Evolutionary conservation across 768 basidiomycete genomes (phyloP).

Genomic region (Mycena rebaudengoi): DNA sequence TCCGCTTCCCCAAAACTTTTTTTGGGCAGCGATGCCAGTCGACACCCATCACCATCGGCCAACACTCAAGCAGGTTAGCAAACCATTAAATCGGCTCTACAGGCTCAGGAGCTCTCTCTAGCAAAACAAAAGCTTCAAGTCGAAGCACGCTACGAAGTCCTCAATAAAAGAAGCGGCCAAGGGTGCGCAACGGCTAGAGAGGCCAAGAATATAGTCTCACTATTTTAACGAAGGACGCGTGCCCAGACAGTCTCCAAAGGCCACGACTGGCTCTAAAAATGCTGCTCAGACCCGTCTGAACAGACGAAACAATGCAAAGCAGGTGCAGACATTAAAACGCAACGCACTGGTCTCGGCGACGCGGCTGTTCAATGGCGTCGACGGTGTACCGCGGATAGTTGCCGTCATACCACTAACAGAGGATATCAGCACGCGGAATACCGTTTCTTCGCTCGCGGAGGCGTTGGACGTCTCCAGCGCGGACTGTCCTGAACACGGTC

Average conservation of each 20-base stretch:
- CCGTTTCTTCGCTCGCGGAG: slow-evolving; percentile 65
- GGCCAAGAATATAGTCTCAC: not conserved
- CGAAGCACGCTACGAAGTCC: slow-evolving; percentile 88
- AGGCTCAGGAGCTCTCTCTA: not conserved
- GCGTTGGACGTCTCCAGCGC: slow-evolving; percentile 64
- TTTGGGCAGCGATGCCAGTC: no score
- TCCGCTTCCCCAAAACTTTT: no score
- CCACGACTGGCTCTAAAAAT: slow-evolving; percentile 53
- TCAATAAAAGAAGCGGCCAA: slow-evolving; percentile 86
- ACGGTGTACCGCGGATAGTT: slow-evolving; percentile 86
- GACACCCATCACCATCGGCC: slow-evolving; percentile 80
- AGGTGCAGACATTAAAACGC: slow-evolving; percentile 78
- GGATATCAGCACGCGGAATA: slow-evolving; percentile 63
- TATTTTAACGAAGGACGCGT: slow-evolving; percentile 58
- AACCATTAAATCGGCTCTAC: not conserved
- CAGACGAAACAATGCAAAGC: slow-evolving; percentile 86
- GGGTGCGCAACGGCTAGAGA: slow-evolving; percentile 52
- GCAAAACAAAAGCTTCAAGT: slow-evolving; percentile 92
- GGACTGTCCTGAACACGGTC: slow-evolving; percentile 59
- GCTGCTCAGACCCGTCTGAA: slow-evolving; percentile 79
- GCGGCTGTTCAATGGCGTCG: slow-evolving; percentile 80
- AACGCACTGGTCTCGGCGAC: slow-evolving; percentile 72
- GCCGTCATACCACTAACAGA: slow-evolving; percentile 85
- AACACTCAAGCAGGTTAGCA: slow-evolving; percentile 79
- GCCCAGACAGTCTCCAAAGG: slow-evolving; percentile 63